These are phyloP conservation scores for Fonsecaea erecta DNA, from an alignment of 2,329 filamentous ascomycete genomes.

Conservation along the genomic window DNA sequence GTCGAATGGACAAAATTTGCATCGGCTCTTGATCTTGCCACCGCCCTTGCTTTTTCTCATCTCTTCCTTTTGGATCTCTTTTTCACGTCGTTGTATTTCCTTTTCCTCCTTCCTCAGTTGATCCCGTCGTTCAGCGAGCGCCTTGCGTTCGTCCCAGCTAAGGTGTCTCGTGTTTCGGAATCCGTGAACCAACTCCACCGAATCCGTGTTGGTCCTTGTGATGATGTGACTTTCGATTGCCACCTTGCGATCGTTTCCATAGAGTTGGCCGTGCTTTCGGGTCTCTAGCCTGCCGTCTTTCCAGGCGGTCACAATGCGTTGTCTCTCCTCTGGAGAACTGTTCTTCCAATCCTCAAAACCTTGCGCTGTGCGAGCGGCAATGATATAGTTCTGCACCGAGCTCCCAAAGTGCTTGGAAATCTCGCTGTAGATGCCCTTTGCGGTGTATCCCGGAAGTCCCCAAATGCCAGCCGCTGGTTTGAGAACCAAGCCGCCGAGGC, in stretches of 20 bases:
- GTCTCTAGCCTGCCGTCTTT: conserved; percentile 64
- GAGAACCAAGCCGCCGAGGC: conserved; percentile 77
- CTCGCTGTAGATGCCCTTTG: conserved; percentile 81
- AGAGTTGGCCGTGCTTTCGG: conserved; percentile 45
- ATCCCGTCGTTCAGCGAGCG: conserved; percentile 47
- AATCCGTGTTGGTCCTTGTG: conserved; percentile 44
- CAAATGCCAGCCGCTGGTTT: conserved; percentile 82
- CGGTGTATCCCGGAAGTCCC: conserved; percentile 77
- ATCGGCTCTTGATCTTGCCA: conserved; percentile 32
- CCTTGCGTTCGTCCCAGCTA: conserved; percentile 59
- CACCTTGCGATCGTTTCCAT: conserved; percentile 53
- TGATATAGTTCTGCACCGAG: conserved; percentile 77
- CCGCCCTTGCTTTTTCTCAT: conserved; percentile 30
- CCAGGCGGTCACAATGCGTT: conserved; percentile 70
- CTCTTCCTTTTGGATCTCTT: conserved; percentile 37
- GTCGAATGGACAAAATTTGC: conserved; percentile 36
- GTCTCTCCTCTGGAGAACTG: conserved; percentile 63
- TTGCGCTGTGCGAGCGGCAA: conserved; percentile 75
- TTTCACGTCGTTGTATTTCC: conserved; percentile 32
- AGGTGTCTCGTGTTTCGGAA: conserved; percentile 57
- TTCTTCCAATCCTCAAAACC: conserved; percentile 68
- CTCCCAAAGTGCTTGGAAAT: conserved; percentile 71
- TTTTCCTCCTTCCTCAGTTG: conserved; percentile 39
- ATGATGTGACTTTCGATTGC: conserved; percentile 55
- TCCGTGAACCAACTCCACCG: conserved; percentile 47